These are phyloP conservation scores for Odonthalia washingtoniensis DNA, from an alignment of 31 red algal genomes.

Conservation along the genomic window DNA sequence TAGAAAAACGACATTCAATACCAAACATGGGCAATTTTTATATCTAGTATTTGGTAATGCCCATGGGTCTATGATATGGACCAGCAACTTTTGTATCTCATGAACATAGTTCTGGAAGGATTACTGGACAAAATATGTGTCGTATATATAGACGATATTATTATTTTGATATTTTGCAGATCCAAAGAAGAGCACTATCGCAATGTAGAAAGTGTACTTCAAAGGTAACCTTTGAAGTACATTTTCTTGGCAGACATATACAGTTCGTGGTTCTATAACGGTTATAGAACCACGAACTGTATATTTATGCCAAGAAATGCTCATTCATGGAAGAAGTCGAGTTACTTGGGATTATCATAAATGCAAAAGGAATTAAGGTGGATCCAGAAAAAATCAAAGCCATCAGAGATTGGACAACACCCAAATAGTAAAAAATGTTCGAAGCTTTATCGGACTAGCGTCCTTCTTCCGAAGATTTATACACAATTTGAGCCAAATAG, in stretches of 20 bases:
- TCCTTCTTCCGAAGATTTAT: conserved; percentile 41
- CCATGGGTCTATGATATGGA: background rate
- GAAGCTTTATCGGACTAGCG: conserved; percentile 29
- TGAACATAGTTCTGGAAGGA: background rate
- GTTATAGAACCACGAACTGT: background rate
- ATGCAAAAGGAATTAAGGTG: background rate
- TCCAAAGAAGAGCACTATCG: background rate
- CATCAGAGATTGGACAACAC: conserved; percentile 8
- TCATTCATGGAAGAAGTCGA: conserved; percentile 10
- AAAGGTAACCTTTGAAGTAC: too few species aligned
- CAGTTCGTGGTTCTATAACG: conserved; percentile 4
- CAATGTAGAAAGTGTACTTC: background rate
- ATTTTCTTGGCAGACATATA: too few species aligned
- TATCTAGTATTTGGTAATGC: background rate
- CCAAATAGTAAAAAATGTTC: background rate
- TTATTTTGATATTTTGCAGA: conserved; percentile 25
- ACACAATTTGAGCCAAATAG: background rate
- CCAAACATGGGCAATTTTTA: background rate
- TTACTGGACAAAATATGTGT: background rate
- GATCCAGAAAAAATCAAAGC: background rate
- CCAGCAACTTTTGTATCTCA: conserved; percentile 11
- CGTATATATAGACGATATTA: background rate
- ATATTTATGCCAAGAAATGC: conserved; percentile 25
- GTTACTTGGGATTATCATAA: background rate
- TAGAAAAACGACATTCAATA: conserved; percentile 27